Evolutionary conservation across 2,329 filamentous ascomycete species (phyloP).

Genomic region (Dendrostoma leiphaemia): DNA sequence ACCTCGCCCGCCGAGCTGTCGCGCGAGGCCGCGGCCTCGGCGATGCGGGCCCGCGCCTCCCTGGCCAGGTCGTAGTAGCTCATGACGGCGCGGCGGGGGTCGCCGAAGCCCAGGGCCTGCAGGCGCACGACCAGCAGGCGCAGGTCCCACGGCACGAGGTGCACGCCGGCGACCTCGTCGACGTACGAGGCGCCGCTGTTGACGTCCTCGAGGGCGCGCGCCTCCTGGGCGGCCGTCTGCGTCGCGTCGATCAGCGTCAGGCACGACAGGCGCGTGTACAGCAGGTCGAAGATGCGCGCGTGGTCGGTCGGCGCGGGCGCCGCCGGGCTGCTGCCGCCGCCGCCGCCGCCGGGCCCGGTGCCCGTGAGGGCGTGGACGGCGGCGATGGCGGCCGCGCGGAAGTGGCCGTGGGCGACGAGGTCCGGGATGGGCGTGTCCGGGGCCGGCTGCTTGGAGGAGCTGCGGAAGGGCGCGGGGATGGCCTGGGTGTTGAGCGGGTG

Average conservation of each 20-base stretch:
- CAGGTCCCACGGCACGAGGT: constrained; percentile 84
- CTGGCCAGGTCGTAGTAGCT: constrained; percentile 85
- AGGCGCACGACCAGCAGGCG: constrained; percentile 80
- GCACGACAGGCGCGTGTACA: constrained; percentile 80
- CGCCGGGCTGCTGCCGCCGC: constrained; percentile 18
- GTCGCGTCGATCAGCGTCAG: constrained; percentile 76
- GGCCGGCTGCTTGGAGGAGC: constrained; percentile 61
- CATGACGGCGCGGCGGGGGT: constrained; percentile 81
- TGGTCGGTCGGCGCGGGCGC: constrained; percentile 54
- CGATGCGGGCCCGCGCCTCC: constrained; percentile 66
- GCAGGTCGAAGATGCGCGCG: constrained; percentile 67
- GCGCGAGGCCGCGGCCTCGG: constrained; percentile 40
- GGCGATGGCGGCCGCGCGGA: constrained; percentile 72
- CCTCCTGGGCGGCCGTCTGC: constrained; percentile 65
- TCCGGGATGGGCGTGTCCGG: constrained; percentile 63
- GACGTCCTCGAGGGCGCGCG: constrained; percentile 61
- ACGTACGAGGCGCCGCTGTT: constrained; percentile 57
- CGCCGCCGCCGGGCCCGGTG: constrained; percentile 29
- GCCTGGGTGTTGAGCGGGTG: constrained; percentile 70
- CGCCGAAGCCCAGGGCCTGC: constrained; percentile 81
- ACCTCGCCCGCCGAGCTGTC: constrained; percentile 55
- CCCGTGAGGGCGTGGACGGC: constrained; percentile 60
- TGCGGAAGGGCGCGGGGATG: constrained; percentile 65
- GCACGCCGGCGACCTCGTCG: constrained; percentile 51
- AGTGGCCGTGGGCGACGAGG: constrained; percentile 72